Conservation (phyloP, 1,284 basidiomycete species). For the Pseudozyma sp. region DNA sequence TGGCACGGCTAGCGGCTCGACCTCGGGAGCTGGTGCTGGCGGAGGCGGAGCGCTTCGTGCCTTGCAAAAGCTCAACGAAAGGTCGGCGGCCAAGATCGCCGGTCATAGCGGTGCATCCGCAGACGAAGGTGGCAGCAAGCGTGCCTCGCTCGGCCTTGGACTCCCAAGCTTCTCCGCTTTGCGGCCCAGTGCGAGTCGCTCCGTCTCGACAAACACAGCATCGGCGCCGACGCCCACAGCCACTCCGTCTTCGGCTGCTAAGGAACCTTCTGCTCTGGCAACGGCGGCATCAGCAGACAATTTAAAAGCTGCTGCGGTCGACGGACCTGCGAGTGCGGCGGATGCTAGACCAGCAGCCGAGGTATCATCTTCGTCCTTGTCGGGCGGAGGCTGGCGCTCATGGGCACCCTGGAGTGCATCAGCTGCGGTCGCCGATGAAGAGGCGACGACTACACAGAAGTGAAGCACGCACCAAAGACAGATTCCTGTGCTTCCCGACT, state of each 20-base stretch:
- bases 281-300: not conserved
- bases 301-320: not conserved
- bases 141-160: slow-evolving; percentile 35
- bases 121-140: slow-evolving; percentile 17
- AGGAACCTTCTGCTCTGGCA: not conserved
- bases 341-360: slow-evolving; percentile 1
- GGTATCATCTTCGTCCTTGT: slow-evolving; percentile 9
- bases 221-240: not conserved
- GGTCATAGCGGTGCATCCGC: slow-evolving; percentile 9
- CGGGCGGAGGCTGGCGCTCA: slow-evolving; percentile 32
- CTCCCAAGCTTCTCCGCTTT: slow-evolving; percentile 38
- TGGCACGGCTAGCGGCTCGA: slow-evolving; percentile 1
- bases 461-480: not conserved
- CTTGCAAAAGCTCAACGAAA: slow-evolving; percentile 43
- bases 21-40: slow-evolving; percentile 13
- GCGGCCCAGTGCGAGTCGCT: slow-evolving; percentile 18
- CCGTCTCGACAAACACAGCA: slow-evolving; percentile 9
- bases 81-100: slow-evolving; percentile 44
- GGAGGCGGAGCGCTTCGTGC: slow-evolving; percentile 42
- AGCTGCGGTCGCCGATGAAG: slow-evolving; percentile 2
- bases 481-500: not conserved
- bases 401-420: slow-evolving; percentile 37
- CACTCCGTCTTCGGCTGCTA: not conserved
- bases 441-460: slow-evolving; percentile 8
- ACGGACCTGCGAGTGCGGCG: not conserved